These are phyloP conservation scores for Acer saccharum DNA, from an alignment of 345 rosid species.

Conservation along the genomic window DNA sequence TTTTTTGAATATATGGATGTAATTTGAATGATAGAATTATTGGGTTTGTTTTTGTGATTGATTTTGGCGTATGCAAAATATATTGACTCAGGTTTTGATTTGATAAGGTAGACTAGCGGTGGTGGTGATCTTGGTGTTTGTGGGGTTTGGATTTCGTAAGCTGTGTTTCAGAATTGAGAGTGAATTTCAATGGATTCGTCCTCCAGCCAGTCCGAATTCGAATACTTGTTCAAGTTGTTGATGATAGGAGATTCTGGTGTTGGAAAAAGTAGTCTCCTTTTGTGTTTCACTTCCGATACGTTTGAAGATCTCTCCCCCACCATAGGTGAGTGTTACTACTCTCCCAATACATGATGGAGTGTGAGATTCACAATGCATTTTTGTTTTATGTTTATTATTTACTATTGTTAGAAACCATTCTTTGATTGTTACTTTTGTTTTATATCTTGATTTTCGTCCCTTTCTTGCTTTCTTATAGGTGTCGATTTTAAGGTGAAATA, in stretches of 20 bases:
- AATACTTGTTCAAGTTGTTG: conserved; percentile 50
- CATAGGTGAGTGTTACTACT: conserved; percentile 35
- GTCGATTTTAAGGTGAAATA: conserved; percentile 95
- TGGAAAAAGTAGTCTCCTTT: conserved; percentile 56
- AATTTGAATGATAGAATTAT: too few species aligned
- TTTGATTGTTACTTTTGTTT: neutral
- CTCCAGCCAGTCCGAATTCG: conserved; percentile 31
- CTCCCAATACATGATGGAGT: neutral
- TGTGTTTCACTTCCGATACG: conserved; percentile 44
- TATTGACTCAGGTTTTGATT: too few species aligned
- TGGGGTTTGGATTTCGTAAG: too few species aligned
- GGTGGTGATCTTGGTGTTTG: too few species aligned
- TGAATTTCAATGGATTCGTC: conserved; percentile 29
- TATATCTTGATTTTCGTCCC: neutral
- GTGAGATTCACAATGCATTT: neutral
- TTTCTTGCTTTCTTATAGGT: conserved; percentile 39
- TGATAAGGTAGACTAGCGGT: too few species aligned
- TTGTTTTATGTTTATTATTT: neutral
- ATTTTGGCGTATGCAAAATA: too few species aligned
- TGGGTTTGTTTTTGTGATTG: too few species aligned
- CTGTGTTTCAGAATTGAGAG: neutral
- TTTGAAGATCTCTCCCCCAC: conserved; percentile 52
- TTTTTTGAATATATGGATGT: too few species aligned
- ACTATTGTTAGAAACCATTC: neutral
- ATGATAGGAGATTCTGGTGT: conserved; percentile 63